Base-by-base conservation (phyloP, 352 stramenopile species). In the Phytophthora europaea region DNA sequence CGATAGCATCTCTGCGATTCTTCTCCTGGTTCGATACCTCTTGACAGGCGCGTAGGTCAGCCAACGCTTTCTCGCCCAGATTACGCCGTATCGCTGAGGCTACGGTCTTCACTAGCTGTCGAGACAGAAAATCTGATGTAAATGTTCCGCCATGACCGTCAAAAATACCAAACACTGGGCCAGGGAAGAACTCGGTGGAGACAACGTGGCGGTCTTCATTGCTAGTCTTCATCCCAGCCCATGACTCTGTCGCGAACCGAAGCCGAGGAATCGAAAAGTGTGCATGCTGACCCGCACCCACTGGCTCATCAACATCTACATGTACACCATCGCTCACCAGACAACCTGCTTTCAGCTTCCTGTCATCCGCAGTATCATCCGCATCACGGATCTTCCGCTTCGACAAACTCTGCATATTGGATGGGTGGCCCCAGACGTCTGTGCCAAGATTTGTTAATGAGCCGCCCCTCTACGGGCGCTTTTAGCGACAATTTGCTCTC, bases 131-230 rank as follows among this genome's bases (percentile, higher is more conserved):
- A 34, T 91, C 70, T 12, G 71, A 77, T 20, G 87, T 73, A 65
- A 89, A 87, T 8, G 65, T 80, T 18, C 87, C 84, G 23, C 84
- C 79, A 33, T 92, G 84, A 18, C 84, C 84, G 61, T 94, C 84
- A 48, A 89, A 90, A 51, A 94, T 69, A 1, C 75, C 83, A 68
- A 92, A 87, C 10, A 85, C 78, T 3, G 80, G 74, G 0, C 84
- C 87, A 18, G 82, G 84, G 36, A 92, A 87, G 5, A 62, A 56
- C 12, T 79, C 62, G 15, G 67, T 10, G 7, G 51, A 75, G 6
- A 22, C 53, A 4, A 87, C 61, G 23, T 83, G 65, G 23, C 86
- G 83, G 52, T 94, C 87, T 76, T 94, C 83, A 61, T 92, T 94
- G 20, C 54, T 84, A 1, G 70, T 62, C 53, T 91, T 91, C 60